These are phyloP conservation scores for Plasmopara muralis DNA, from an alignment of 352 stramenopile genomes.

Conservation along the genomic window DNA sequence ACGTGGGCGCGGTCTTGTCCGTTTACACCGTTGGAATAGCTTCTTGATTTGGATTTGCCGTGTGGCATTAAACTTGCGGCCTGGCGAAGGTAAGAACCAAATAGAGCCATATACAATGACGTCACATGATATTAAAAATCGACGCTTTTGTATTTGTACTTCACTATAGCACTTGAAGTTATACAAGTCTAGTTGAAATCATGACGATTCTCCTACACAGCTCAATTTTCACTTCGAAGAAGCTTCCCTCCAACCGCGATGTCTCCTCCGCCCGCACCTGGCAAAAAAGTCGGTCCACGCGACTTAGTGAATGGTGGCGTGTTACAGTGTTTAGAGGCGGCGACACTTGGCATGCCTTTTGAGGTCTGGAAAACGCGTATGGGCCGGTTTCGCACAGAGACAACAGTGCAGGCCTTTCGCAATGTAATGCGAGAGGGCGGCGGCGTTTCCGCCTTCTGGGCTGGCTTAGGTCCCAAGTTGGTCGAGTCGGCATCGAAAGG, in stretches of 20 bases:
- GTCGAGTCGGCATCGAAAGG: constrained; percentile 87
- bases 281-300: constrained; percentile 76
- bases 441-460: constrained; percentile 82
- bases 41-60: no score
- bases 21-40: no score
- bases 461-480: constrained; percentile 87
- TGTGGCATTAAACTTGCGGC: no score
- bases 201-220: constrained; percentile 6
- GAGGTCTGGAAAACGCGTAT: constrained; percentile 93
- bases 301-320: constrained; percentile 78
- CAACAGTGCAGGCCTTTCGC: constrained; percentile 73
- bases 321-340: constrained; percentile 85
- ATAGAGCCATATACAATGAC: no score
- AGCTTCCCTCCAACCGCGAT: constrained; percentile 5
- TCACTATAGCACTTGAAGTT: no score
- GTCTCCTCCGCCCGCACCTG: constrained; percentile 42
- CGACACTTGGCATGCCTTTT: constrained; percentile 87
- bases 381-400: constrained; percentile 81
- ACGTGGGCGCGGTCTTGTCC: no score
- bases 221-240: constrained; percentile 8
- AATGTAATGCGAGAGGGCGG: constrained; percentile 85
- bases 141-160: no score
- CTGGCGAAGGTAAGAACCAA: no score
- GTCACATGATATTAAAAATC: no score
- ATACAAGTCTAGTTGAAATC: no score